A percentile compares a stretch with the other conserved stretches of the same genome.
These are phyloP conservation scores for Porodaedalea pini DNA, from an alignment of 1,284 basidiomycete species.

Conservation along the genomic window DNA sequence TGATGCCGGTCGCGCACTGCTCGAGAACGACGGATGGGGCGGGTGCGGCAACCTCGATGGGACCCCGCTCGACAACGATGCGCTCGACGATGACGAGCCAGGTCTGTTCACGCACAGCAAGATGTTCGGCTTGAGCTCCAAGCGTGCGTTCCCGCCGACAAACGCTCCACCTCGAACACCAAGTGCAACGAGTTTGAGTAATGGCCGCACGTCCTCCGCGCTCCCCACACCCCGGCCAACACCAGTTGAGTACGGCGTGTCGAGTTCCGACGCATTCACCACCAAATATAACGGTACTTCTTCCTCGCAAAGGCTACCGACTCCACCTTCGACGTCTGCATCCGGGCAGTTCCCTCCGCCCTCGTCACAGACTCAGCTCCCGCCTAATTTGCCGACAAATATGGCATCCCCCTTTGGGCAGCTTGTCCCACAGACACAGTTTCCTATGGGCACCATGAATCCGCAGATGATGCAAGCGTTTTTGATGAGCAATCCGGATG, in stretches of 20 bases:
- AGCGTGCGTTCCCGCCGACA: background rate
- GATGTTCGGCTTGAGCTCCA: slow-evolving; percentile 16
- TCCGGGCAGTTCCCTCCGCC: background rate
- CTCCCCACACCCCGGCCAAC: slow-evolving; percentile 10
- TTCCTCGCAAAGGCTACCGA: background rate
- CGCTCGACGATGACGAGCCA: slow-evolving; percentile 24
- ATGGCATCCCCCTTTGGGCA: background rate
- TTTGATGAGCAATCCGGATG: background rate
- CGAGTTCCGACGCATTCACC: background rate
- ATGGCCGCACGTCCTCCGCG: background rate
- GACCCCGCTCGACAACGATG: slow-evolving; percentile 34
- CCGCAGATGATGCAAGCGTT: slow-evolving; percentile 2
- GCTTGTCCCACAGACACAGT: background rate
- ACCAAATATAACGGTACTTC: background rate
- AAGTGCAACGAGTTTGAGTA: background rate
- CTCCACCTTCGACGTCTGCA: background rate
- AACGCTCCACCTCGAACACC: background rate
- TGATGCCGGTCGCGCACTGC: slow-evolving; percentile 38
- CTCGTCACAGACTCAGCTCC: background rate
- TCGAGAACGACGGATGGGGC: slow-evolving; percentile 53
- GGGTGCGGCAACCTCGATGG: slow-evolving; percentile 45
- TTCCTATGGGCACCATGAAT: background rate
- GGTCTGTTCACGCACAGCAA: slow-evolving; percentile 27
- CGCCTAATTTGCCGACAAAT: background rate
- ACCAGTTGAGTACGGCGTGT: background rate